These are phyloP conservation scores for Scedosporium minutisporum DNA, from an alignment of 2,329 filamentous ascomycete genomes.

Conservation along the genomic window DNA sequence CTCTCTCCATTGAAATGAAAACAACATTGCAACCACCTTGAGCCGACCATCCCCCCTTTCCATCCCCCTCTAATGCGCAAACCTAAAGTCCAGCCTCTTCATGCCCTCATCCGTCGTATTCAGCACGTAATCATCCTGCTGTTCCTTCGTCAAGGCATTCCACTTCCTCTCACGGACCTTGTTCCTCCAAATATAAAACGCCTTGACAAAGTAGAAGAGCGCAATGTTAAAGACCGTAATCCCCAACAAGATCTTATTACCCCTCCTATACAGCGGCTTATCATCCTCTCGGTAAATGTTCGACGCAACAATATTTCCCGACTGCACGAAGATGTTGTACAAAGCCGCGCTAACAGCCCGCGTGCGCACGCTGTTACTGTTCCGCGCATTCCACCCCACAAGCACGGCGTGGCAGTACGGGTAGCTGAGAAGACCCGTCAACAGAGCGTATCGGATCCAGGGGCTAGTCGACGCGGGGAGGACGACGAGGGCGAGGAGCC, in stretches of 20 bases:
- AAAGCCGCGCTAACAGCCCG: conserved; percentile 36
- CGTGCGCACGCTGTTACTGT: conserved; percentile 38
- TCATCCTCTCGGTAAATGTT: conserved; percentile 49
- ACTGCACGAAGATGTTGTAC: conserved; percentile 39
- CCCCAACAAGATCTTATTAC: conserved; percentile 38
- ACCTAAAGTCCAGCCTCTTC: conserved; percentile 46
- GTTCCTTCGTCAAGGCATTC: conserved; percentile 31
- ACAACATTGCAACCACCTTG: too few species aligned
- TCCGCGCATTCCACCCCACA: conserved; percentile 36
- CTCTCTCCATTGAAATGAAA: too few species aligned
- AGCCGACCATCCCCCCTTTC: too few species aligned
- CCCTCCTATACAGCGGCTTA: conserved; percentile 39
- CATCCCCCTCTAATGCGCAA: conserved; percentile 28
- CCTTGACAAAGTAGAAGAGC: conserved; percentile 33
- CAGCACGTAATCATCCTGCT: conserved; percentile 36
- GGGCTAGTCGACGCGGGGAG: conserved; percentile 24
- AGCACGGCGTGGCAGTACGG: conserved; percentile 40
- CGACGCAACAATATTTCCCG: conserved; percentile 30
- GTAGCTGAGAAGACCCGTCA: conserved; percentile 31
- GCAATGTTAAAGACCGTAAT: conserved; percentile 37
- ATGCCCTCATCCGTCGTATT: conserved; percentile 42
- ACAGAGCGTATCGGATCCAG: conserved; percentile 32
- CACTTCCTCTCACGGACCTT: conserved; percentile 30
- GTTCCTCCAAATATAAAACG: conserved; percentile 38
- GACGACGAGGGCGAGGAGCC: conserved; percentile 32